A percentile compares a stretch with the other conserved stretches of the same genome.
phyloP scores from a whole-genome alignment of 2,329 filamentous ascomycete genomes.

The Cryphonectria nitschkei region DNA sequence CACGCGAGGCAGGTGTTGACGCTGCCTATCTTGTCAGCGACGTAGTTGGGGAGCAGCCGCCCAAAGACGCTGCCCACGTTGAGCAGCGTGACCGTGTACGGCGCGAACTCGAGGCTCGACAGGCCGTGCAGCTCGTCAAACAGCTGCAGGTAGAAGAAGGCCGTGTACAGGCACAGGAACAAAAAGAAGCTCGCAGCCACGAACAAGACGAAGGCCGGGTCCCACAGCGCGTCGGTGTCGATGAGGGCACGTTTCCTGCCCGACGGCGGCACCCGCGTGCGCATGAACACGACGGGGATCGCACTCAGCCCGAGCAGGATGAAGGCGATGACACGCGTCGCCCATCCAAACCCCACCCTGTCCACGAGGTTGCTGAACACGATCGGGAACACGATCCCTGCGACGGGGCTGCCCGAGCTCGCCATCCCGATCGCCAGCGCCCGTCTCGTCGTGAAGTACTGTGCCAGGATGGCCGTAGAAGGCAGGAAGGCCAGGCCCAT shows the following conservation, averaged over 20 bases:
- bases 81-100: slow-evolving; percentile 47
- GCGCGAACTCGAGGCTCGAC: slow-evolving; percentile 39
- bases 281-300: slow-evolving; percentile 46
- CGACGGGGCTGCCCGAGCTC: slow-evolving; percentile 40
- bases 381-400: slow-evolving; percentile 51
- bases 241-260: slow-evolving; percentile 38
- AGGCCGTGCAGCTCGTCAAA: slow-evolving; percentile 47
- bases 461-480: slow-evolving; percentile 42
- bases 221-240: slow-evolving; percentile 43
- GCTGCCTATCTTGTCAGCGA: slow-evolving; percentile 49
- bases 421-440: slow-evolving; percentile 41
- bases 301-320: slow-evolving; percentile 44
- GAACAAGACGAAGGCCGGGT: slow-evolving; percentile 44
- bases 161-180: slow-evolving; percentile 52
- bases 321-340: slow-evolving; percentile 58
- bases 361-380: slow-evolving; percentile 41
- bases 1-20: slow-evolving; percentile 44
- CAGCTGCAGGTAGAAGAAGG: slow-evolving; percentile 52
- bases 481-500: slow-evolving; percentile 42
- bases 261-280: slow-evolving; percentile 39
- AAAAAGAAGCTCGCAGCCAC: slow-evolving; percentile 42
- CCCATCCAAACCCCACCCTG: slow-evolving; percentile 42
- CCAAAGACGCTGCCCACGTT: slow-evolving; percentile 52
- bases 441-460: slow-evolving; percentile 44
- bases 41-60: slow-evolving; percentile 48